These are phyloP conservation scores for Amanita subjunquillea DNA, from an alignment of 768 basidiomycete genomes.

Conservation along the genomic window DNA sequence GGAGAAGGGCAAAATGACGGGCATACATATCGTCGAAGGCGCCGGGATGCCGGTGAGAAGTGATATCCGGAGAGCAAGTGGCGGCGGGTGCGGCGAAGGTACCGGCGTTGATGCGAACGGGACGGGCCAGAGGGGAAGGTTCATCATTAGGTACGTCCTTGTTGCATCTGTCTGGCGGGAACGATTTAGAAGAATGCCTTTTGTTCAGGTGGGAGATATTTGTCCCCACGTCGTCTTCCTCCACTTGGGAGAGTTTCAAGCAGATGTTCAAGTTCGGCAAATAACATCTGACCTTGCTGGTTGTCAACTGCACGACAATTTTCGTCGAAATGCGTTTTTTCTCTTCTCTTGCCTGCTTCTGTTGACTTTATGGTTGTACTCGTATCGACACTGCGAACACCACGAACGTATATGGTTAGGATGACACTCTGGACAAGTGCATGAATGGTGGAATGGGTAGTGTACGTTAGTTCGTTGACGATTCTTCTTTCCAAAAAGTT, in stretches of 20 bases:
- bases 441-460: not conserved
- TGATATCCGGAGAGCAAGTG: not conserved
- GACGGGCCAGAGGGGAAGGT: conserved; percentile 11
- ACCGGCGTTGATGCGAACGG: not conserved
- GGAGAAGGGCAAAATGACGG: conserved; percentile 30
- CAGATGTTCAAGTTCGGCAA: conserved; percentile 12
- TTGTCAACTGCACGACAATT: not conserved
- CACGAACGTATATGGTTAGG: not conserved
- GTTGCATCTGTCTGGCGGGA: not conserved
- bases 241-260: conserved; percentile 12
- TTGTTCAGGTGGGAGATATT: conserved; percentile 18
- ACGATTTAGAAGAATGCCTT: not conserved
- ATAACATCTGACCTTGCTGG: not conserved
- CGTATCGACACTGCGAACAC: not conserved
- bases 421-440: not conserved
- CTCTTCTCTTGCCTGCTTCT: not conserved
- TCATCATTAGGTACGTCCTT: conserved; percentile 16
- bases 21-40: conserved; percentile 23
- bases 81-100: not conserved
- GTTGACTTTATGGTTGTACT: not conserved
- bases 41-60: conserved; percentile 4
- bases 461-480: not conserved
- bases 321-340: not conserved
- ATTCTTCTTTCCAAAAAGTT: not conserved
- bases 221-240: conserved; percentile 12